phyloP scores from a whole-genome alignment of 768 basidiomycete species.

The Suillus americanus region DNA sequence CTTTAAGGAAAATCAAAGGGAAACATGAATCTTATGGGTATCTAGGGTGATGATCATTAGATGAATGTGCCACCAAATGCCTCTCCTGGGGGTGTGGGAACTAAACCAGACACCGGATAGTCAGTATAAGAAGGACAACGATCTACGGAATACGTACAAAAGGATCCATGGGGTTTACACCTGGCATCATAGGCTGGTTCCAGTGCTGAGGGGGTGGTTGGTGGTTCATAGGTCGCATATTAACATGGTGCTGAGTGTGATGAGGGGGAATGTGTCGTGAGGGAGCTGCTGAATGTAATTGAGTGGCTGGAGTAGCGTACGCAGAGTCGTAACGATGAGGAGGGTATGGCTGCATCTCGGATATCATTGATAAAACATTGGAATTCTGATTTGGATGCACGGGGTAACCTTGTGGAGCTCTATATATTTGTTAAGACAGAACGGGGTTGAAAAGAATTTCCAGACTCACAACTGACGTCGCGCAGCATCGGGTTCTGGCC shows the following conservation, averaged over 20 bases:
- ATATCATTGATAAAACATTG: slow-evolving; percentile 54
- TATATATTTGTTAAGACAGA: slow-evolving; percentile 24
- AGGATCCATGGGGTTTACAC: slow-evolving; percentile 57
- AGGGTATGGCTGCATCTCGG: slow-evolving; percentile 56
- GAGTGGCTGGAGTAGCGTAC: slow-evolving; percentile 37
- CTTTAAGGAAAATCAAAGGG: slow-evolving; percentile 30
- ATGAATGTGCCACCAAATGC: slow-evolving; percentile 46
- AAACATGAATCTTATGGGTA: slow-evolving; percentile 45
- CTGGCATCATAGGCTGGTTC: slow-evolving; percentile 44
- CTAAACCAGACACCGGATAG: slow-evolving; percentile 17
- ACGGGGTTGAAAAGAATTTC: background rate
- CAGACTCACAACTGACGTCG: slow-evolving; percentile 49
- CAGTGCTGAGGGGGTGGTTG: slow-evolving; percentile 49
- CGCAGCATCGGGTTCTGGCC: slow-evolving; percentile 41
- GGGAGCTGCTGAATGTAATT: slow-evolving; percentile 32
- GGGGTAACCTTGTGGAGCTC: slow-evolving; percentile 46
- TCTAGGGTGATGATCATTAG: slow-evolving; percentile 49
- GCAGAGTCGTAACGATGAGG: slow-evolving; percentile 52
- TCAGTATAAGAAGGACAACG: slow-evolving; percentile 8
- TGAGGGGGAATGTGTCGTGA: slow-evolving; percentile 39
- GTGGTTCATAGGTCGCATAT: slow-evolving; percentile 53
- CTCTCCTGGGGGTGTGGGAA: slow-evolving; percentile 46
- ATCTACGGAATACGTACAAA: slow-evolving; percentile 49
- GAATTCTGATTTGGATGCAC: slow-evolving; percentile 41
- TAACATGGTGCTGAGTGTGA: slow-evolving; percentile 31